phyloP scores from a whole-genome alignment of 228 moss, liverwort and hornwort genomes.

The Sphagnum magellanicum region DNA sequence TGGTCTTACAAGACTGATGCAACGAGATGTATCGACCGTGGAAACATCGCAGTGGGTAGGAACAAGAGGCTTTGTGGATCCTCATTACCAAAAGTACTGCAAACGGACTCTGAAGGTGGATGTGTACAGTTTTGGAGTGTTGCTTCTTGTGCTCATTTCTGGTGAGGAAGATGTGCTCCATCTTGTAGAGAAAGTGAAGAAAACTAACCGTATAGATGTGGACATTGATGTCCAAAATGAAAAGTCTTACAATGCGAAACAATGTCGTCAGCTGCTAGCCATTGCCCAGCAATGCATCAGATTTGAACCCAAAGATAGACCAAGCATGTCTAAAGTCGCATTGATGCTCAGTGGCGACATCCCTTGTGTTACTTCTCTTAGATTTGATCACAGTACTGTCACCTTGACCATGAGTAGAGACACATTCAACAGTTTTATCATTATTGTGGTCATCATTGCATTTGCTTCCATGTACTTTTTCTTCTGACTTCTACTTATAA shows the following conservation, averaged over 20 bases:
- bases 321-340: not conserved
- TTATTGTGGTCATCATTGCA: no score
- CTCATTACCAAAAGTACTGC: slow-evolving; percentile 3
- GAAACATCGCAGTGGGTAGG: slow-evolving; percentile 1
- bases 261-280: not conserved
- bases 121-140: slow-evolving; percentile 19
- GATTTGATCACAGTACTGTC: no score
- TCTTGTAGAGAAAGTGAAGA: not conserved
- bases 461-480: no score
- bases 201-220: not conserved
- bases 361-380: not conserved
- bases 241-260: not conserved
- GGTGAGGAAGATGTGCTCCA: not conserved
- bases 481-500: no score
- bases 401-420: no score
- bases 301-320: not conserved
- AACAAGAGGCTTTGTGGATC: slow-evolving; percentile 9
- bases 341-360: not conserved
- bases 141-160: slow-evolving; percentile 8
- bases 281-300: not conserved
- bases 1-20: slow-evolving; percentile 15
- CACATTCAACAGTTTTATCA: no score
- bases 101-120: slow-evolving; percentile 8
- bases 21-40: not conserved
- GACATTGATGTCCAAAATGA: not conserved